phyloP scores from a whole-genome alignment of 345 rosid genomes.

The Moricandia moricandioides region DNA sequence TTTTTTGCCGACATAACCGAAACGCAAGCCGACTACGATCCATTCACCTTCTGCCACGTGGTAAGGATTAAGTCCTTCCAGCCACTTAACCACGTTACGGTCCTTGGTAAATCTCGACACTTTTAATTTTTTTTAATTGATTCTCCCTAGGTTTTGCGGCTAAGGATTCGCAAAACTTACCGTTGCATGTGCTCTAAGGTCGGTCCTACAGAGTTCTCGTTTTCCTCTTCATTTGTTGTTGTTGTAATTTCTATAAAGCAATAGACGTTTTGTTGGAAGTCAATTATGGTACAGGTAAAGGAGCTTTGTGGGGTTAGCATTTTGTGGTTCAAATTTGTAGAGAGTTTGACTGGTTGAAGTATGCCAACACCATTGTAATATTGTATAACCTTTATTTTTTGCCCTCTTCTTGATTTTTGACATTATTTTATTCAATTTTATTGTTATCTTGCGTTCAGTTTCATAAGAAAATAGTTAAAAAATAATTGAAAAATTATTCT shows the following conservation, averaged over 20 bases:
- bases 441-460: background rate
- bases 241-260: background rate
- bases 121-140: too few relatives aligned
- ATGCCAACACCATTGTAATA: background rate
- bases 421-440: background rate
- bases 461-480: background rate
- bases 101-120: too few relatives aligned
- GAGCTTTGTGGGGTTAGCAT: background rate
- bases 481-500: background rate
- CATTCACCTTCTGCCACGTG: too few relatives aligned
- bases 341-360: background rate
- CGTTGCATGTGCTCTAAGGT: too few relatives aligned
- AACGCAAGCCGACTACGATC: too few relatives aligned
- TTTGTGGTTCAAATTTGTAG: background rate
- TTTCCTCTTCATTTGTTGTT: background rate
- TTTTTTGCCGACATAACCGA: too few relatives aligned
- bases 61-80: too few relatives aligned
- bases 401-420: background rate
- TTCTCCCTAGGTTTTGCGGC: too few relatives aligned
- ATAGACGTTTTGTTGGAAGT: background rate
- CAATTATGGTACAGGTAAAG: background rate
- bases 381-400: background rate
- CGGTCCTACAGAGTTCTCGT: background rate
- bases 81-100: too few relatives aligned
- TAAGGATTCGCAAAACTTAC: too few relatives aligned